Conservation (phyloP, 257 asterid genomes). For the Primulina tabacum region DNA sequence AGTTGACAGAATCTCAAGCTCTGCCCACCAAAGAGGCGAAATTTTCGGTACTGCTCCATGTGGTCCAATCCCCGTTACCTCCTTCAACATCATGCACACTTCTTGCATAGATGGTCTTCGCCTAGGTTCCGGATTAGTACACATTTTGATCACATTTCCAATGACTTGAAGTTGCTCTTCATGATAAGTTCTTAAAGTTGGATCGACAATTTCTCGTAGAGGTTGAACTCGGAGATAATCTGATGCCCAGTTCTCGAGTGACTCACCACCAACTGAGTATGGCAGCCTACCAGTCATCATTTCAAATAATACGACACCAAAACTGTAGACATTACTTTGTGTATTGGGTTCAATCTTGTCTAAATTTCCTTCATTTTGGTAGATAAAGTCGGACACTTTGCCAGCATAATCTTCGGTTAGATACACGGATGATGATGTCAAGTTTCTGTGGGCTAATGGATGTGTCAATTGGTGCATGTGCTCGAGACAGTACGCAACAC, state of each 20-base stretch:
- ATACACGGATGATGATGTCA: conserved; percentile 62
- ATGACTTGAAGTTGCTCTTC: conserved; percentile 60
- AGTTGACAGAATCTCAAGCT: conserved; percentile 71
- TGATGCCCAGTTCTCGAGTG: conserved; percentile 67
- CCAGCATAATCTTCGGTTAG: conserved; percentile 88
- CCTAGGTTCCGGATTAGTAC: conserved; percentile 48
- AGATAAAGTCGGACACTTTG: conserved; percentile 65
- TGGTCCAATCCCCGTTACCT: conserved; percentile 66
- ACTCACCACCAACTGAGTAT: conserved; percentile 49
- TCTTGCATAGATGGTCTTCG: conserved; percentile 55
- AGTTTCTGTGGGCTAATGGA: conserved; percentile 51
- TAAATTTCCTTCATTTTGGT: conserved; percentile 41
- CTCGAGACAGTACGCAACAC: conserved; percentile 76
- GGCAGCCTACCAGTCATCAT: conserved; percentile 81
- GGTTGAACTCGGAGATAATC: conserved; percentile 55
- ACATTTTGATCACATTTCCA: conserved; percentile 50
- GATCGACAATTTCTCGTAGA: conserved; percentile 60
- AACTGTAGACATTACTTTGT: conserved; percentile 64
- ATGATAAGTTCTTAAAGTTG: conserved; percentile 47
- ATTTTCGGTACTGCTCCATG: conserved; percentile 82
- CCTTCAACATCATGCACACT: conserved; percentile 55
- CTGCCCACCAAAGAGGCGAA: conserved; percentile 99
- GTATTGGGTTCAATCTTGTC: conserved; percentile 39
- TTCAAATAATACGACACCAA: conserved; percentile 71
- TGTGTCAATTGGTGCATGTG: conserved; percentile 68